These are phyloP conservation scores for Asterella californica DNA, from an alignment of 225 moss, liverwort and hornwort genomes.

Conservation along the genomic window DNA sequence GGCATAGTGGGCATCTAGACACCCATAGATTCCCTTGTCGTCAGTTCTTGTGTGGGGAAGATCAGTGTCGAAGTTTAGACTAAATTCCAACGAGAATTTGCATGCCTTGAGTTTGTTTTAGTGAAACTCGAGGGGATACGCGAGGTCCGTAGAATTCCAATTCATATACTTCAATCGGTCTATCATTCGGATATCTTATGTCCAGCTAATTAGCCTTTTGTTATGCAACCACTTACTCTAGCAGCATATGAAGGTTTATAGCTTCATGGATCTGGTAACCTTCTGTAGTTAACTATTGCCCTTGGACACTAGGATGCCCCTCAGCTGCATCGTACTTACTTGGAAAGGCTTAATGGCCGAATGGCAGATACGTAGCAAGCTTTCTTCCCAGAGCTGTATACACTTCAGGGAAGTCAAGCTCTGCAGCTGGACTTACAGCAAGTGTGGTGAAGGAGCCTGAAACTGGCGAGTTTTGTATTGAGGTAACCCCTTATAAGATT, in stretches of 20 bases:
- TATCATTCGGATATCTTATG: too few relatives aligned
- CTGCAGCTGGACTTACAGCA: conserved; percentile 97
- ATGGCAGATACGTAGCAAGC: conserved; percentile 81
- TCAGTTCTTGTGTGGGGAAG: not conserved
- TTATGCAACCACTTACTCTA: too few relatives aligned
- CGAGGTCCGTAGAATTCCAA: too few relatives aligned
- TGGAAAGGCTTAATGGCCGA: not conserved
- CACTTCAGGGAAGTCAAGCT: conserved; percentile 98
- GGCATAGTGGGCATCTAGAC: not conserved
- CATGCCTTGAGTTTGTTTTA: not conserved
- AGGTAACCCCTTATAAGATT: conserved; percentile 43
- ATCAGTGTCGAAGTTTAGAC: not conserved
- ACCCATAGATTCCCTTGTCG: not conserved
- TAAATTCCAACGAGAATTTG: not conserved
- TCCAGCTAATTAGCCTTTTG: too few relatives aligned
- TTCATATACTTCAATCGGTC: too few relatives aligned
- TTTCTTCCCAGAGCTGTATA: conserved; percentile 98
- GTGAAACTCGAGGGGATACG: not conserved
- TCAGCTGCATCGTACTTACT: not conserved
- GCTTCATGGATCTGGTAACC: too few relatives aligned
- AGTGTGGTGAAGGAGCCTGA: conserved; percentile 99
- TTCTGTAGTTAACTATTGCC: not conserved
- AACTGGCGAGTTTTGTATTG: conserved; percentile 98
- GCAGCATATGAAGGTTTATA: too few relatives aligned
- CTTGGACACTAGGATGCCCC: not conserved